Evolutionary conservation across 2,329 filamentous ascomycete genomes (phyloP).

Genomic region (Thielaviopsis euricoi): DNA sequence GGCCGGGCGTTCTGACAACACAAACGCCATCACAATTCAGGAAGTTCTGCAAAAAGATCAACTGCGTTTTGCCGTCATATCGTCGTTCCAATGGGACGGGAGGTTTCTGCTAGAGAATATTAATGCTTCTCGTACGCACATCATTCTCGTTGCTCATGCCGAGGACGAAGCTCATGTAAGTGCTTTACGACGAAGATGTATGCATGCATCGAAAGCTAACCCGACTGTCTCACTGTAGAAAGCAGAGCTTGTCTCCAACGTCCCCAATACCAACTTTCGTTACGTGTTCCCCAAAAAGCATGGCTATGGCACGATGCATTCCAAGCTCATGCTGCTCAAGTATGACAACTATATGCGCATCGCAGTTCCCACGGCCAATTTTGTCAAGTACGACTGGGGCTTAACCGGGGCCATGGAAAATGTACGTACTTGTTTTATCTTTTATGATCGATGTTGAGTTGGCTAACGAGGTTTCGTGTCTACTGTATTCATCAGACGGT

Average conservation of each 20-base stretch:
- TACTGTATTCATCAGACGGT: slow-evolving; percentile 36
- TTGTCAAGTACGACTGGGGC: slow-evolving; percentile 79
- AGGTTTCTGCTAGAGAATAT: slow-evolving; percentile 65
- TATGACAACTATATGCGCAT: slow-evolving; percentile 58
- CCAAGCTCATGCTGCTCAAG: slow-evolving; percentile 83
- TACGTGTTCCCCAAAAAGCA: slow-evolving; percentile 75
- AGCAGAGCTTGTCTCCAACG: slow-evolving; percentile 30
- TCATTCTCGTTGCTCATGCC: slow-evolving; percentile 44
- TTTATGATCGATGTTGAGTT: neutral
- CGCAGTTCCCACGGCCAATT: slow-evolving; percentile 74
- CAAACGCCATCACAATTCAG: slow-evolving; percentile 71
- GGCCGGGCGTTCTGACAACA: slow-evolving; percentile 39
- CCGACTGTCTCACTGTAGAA: slow-evolving; percentile 21
- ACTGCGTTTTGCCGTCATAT: slow-evolving; percentile 63
- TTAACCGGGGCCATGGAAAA: slow-evolving; percentile 77
- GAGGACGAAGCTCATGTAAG: slow-evolving; percentile 34
- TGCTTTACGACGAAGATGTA: no score
- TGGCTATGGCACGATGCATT: slow-evolving; percentile 68
- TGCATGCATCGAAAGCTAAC: neutral
- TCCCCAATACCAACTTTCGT: slow-evolving; percentile 37
- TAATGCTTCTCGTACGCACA: slow-evolving; percentile 39
- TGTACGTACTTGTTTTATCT: slow-evolving; percentile 24
- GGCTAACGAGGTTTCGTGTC: neutral
- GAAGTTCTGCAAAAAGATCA: slow-evolving; percentile 63
- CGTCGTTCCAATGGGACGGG: slow-evolving; percentile 74